Evolutionary conservation across 768 basidiomycete species (phyloP).

Genomic region (Exsudoporus frostii): DNA sequence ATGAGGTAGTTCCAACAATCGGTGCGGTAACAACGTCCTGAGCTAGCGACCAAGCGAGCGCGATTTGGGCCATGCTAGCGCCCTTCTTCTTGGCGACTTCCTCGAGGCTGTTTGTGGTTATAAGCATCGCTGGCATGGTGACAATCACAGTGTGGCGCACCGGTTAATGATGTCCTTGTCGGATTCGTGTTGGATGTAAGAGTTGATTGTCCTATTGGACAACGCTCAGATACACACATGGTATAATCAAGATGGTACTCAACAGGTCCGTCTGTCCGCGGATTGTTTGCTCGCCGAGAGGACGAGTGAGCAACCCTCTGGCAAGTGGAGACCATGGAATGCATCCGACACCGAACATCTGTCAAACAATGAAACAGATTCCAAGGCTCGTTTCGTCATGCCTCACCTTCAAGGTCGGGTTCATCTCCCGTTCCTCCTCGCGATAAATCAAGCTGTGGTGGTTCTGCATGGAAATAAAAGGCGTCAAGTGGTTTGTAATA

Average conservation of each 20-base stretch:
- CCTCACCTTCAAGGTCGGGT: background rate
- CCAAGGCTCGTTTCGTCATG: constrained; percentile 22
- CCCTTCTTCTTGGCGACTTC: constrained; percentile 4
- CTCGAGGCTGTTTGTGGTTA: background rate
- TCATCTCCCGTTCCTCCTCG: constrained; percentile 1
- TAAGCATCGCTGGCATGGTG: background rate
- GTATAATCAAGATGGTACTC: background rate
- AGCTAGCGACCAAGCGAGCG: constrained; percentile 4
- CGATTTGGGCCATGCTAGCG: background rate
- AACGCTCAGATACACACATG: background rate
- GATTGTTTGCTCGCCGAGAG: constrained; percentile 2
- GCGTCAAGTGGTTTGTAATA: background rate
- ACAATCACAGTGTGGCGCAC: background rate
- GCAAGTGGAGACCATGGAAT: constrained; percentile 6
- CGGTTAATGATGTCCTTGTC: constrained; percentile 9
- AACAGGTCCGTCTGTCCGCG: constrained; percentile 1
- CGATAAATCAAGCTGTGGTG: background rate
- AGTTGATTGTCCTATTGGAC: background rate
- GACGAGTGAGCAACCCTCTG: constrained; percentile 1
- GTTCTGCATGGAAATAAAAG: background rate
- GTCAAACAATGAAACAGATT: constrained; percentile 49
- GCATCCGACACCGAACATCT: constrained; percentile 6
- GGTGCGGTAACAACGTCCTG: constrained; percentile 7
- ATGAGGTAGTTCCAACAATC: constrained; percentile 7
- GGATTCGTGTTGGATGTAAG: constrained; percentile 9